phyloP scores from a whole-genome alignment of 2,329 filamentous ascomycete species.

The Colletotrichum filicis region DNA sequence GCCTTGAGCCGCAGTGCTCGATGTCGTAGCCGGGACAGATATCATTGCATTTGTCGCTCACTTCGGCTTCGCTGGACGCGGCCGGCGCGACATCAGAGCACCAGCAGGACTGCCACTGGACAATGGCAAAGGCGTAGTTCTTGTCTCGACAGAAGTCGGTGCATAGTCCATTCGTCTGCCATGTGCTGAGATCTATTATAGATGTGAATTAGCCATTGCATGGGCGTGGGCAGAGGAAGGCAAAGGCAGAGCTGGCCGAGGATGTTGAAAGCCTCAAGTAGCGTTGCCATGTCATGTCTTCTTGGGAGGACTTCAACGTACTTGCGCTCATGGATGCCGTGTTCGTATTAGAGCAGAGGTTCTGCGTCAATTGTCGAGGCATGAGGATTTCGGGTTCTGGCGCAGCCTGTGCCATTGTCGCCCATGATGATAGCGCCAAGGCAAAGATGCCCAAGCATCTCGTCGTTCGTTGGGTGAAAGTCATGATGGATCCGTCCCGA shows the following conservation, averaged over 20 bases:
- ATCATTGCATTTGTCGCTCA: slow-evolving; percentile 61
- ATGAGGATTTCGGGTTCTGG: slow-evolving; percentile 5
- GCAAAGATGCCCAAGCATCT: slow-evolving; percentile 37
- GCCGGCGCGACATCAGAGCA: slow-evolving; percentile 77
- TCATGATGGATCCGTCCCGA: slow-evolving; percentile 36
- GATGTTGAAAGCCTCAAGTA: background rate
- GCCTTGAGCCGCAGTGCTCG: slow-evolving; percentile 65
- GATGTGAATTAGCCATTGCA: background rate
- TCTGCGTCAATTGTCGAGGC: slow-evolving; percentile 36
- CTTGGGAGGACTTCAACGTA: slow-evolving; percentile 38
- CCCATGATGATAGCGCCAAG: slow-evolving; percentile 41
- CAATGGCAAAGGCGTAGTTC: slow-evolving; percentile 73
- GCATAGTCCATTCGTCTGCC: slow-evolving; percentile 78
- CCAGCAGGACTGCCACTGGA: slow-evolving; percentile 76
- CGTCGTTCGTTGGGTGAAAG: slow-evolving; percentile 36
- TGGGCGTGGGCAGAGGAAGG: background rate
- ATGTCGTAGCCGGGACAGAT: slow-evolving; percentile 77
- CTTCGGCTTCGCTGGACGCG: slow-evolving; percentile 43
- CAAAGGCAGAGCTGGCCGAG: no score
- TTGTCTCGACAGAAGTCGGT: slow-evolving; percentile 63
- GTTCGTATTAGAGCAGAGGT: slow-evolving; percentile 50
- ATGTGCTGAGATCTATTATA: slow-evolving; percentile 64
- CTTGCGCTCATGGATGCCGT: slow-evolving; percentile 46
- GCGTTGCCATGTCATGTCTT: background rate
- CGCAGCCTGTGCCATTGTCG: slow-evolving; percentile 33